Percentiles rank a stretch among this genome's conserved stretches.
These are phyloP conservation scores for Wickerhamomyces sp. DNA, from an alignment of 1,139 yeast species.

Conservation along the genomic window DNA sequence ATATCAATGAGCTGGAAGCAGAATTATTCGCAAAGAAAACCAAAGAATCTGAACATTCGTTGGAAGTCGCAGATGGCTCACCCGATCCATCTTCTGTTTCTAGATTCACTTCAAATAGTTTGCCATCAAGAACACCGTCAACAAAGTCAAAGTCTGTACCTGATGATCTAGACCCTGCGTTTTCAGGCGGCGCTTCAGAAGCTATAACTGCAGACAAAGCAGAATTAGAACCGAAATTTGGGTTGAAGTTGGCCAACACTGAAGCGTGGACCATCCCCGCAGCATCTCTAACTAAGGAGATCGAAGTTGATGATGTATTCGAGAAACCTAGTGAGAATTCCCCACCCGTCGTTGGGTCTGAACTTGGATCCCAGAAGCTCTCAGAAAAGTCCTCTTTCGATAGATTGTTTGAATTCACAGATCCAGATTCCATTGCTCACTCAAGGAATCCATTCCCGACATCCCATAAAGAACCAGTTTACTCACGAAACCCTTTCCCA, in stretches of 20 bases:
- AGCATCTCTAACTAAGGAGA: background rate
- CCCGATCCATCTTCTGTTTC: no score
- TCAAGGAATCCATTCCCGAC: background rate
- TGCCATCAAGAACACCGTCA: slow-evolving; percentile 6
- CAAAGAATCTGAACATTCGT: slow-evolving; percentile 16
- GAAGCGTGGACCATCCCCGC: slow-evolving; percentile 20
- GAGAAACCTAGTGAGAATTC: slow-evolving; percentile 4
- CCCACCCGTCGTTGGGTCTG: background rate
- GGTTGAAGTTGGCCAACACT: slow-evolving; percentile 15
- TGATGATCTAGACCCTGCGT: no score
- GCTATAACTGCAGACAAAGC: slow-evolving; percentile 1
- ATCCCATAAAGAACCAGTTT: background rate
- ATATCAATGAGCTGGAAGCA: slow-evolving; percentile 17
- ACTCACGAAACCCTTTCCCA: slow-evolving; percentile 18
- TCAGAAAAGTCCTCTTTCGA: slow-evolving; percentile 11
- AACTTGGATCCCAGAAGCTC: background rate
- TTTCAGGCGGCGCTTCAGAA: no score
- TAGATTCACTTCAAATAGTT: no score
- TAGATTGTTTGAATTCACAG: slow-evolving; percentile 13
- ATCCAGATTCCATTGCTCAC: background rate
- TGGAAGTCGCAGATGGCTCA: no score
- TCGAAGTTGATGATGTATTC: slow-evolving; percentile 18
- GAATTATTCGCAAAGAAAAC: slow-evolving; percentile 12
- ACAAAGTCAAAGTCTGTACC: slow-evolving; percentile 4
- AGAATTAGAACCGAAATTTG: slow-evolving; percentile 7